Percentiles rank a stretch among this genome's conserved stretches.
Conservation (phyloP, 345 rosid genomes). For the Psidium guajava region DNA sequence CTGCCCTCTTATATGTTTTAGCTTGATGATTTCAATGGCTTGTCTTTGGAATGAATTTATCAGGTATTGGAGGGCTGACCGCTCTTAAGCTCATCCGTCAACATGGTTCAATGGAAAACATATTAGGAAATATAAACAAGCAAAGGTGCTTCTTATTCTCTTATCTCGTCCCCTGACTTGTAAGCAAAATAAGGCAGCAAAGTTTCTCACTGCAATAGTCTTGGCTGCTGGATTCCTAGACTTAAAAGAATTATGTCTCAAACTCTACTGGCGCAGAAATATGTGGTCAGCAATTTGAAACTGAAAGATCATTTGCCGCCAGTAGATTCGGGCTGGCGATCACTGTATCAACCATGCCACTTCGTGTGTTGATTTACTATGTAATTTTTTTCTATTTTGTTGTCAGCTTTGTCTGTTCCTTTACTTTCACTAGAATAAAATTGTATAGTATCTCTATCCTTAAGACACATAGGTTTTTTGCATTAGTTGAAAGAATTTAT, state of each 20-base stretch:
- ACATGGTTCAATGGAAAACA: constrained; percentile 75
- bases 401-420: background rate
- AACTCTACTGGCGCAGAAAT: background rate
- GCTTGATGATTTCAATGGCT: background rate
- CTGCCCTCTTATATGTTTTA: background rate
- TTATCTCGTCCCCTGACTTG: background rate
- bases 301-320: background rate
- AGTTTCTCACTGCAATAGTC: background rate
- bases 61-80: constrained; percentile 79
- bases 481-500: background rate
- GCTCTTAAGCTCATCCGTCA: constrained; percentile 84
- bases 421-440: background rate
- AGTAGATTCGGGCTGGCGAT: background rate
- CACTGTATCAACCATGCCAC: background rate
- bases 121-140: constrained; percentile 66
- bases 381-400: background rate
- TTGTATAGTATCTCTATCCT: background rate
- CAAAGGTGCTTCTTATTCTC: constrained; percentile 33
- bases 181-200: background rate
- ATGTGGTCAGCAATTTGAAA: background rate
- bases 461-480: background rate
- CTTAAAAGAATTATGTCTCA: background rate
- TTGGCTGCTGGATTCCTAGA: background rate
- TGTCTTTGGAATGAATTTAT: background rate
- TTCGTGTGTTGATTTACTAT: background rate